phyloP scores from a whole-genome alignment of 805 yeast genomes.

The Zygosaccharomyces lentus region DNA sequence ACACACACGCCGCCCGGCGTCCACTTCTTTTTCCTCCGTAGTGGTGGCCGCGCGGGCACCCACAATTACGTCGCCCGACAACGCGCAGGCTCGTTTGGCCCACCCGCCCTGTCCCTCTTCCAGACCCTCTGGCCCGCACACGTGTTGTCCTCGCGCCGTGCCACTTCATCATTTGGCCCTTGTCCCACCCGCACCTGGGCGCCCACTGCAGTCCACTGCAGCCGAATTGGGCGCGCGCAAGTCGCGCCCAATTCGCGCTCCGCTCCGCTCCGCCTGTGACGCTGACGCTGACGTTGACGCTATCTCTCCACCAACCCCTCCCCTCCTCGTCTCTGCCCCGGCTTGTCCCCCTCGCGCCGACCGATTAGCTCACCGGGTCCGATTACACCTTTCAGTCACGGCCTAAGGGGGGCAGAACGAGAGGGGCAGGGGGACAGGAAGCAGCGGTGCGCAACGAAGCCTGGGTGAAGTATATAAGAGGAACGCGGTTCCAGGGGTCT shows the following conservation, averaged over 20 bases:
- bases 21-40: too few species aligned
- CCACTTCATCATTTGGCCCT: background rate
- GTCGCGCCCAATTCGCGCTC: background rate
- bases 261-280: too few species aligned
- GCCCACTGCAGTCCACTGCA: background rate
- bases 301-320: background rate
- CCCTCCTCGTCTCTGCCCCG: background rate
- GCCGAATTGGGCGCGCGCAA: background rate
- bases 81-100: background rate
- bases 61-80: too few species aligned
- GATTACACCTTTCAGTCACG: background rate
- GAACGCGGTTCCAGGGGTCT: background rate
- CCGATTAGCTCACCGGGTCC: slow-evolving; percentile 3
- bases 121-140: background rate
- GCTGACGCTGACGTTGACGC: too few species aligned
- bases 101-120: background rate
- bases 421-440: background rate
- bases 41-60: too few species aligned
- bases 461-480: background rate
- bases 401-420: slow-evolving; percentile 9
- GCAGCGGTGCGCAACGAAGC: slow-evolving; percentile 7
- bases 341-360: background rate
- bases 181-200: background rate
- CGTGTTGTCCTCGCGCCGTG: background rate
- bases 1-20: too few species aligned